Evolutionary conservation across 192 early-diverging fungal species (phyloP), one percentile per base, ranked within the genome.

Genomic region (Coemansia biformis): DNA sequence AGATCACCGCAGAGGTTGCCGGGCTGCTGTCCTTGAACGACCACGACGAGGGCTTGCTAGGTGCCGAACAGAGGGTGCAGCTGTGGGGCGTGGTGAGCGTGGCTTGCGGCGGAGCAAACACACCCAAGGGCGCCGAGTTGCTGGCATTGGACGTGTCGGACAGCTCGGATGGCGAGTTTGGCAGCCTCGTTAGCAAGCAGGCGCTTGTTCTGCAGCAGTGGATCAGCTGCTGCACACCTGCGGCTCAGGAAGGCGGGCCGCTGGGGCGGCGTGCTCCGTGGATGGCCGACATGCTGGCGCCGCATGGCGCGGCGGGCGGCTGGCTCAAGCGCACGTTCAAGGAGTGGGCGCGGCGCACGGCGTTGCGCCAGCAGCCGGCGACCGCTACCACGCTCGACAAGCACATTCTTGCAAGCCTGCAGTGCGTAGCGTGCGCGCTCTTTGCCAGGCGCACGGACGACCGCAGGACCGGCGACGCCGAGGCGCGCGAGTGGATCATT

Each of bases 301-400:
- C 26, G 2, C 43, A 15, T 1, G 48, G 49, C 13, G 18, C 33
- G 13, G 41, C 45, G 8, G 28, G 38, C 45, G 21, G 14, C 14
- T 67, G 64, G 64, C 57, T 67, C 15, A 59, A 59, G 22, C 43
- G 29, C 11, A 40, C 37, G 44, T 59, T 67, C 22, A 60, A 38
- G 43, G 64, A 67, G 34, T 56, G 51, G 57, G 52, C 46, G 6
- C 51, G 43, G 8, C 52, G 57, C 13, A 15, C 30, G 3, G 18
- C 19, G 19, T n/a, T 10, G 7, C 21, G 21, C 21, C 26, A 22
- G 11, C 40, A 42, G 40, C 19, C 18, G 2, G 22, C 12, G 22
- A 14, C 22, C 6, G 24, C 24, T n/a, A n/a, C n/a, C n/a, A n/a
- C n/a, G n/a, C n/a, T 26, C 3, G 24, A 6, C 24, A 26, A 6